Base-by-base conservation (phyloP, 805 yeast species). In the Starmera pachycereana region DNA sequence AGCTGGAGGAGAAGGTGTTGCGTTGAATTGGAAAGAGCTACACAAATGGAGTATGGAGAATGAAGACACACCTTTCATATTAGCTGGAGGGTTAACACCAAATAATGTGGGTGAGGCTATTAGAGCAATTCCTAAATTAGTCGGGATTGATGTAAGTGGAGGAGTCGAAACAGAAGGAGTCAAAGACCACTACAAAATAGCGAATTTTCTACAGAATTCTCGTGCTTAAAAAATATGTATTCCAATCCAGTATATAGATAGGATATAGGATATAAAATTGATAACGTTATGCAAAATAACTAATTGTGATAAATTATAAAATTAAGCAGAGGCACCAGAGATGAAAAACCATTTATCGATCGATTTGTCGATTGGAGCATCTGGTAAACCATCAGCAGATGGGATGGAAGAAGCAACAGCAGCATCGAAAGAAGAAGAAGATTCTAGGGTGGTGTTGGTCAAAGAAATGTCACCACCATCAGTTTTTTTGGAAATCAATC, bases 261-360 rank as follows among this genome's bases (percentile, higher is more conserved):
- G 3, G 18, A 16, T 16, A 16, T 16, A 16, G 4, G 18, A 16
- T 16, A 16, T 16, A 3, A 3, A 16, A 16, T 4, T 16, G 18
- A 16, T 16, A 16, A 16, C 18, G 18, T 16, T 16, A 16, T 16
- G 4, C 18, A 16, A 3, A 16, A 16, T 16, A 16, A 16, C 18
- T 16, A 16, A 16, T 16, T 16, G 4, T 16, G 18, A 16, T 16
- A 16, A 16, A 16, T 16, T 16, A 16, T 16, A 4, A 16, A 16
- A 16, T 41, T 45, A 68, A 55, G 71, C 69, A 49, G 76, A 69
- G 47, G 83, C 79, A 68, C 90, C 92, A 44, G 90, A 86, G 61
- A 90, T 90, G 79, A 78, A 90, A 77, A 92, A 90, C 98, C 98
- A 90, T 72, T 90, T 90, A 76, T 90, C 97, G 62, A 90, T 71